These are phyloP conservation scores for Metroxylon sagu DNA, from an alignment of 176 grass and related monocot genomes.

Conservation along the genomic window DNA sequence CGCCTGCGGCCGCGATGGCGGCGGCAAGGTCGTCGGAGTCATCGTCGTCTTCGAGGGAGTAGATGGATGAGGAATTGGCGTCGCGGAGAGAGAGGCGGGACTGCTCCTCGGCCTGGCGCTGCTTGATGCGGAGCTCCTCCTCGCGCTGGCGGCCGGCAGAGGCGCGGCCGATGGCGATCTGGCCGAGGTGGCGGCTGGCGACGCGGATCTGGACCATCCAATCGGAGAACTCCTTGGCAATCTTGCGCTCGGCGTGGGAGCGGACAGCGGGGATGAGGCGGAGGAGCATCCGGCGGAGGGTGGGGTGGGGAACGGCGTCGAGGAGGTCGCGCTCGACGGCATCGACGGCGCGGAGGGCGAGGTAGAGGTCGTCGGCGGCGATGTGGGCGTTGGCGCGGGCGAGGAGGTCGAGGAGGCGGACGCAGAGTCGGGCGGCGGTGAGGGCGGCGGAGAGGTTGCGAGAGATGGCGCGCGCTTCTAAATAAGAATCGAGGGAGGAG, in stretches of 20 bases:
- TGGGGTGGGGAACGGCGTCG: conserved; percentile 47
- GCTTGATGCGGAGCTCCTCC: conserved; percentile 80
- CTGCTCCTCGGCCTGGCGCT: conserved; percentile 47
- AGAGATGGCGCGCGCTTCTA: conserved; percentile 55
- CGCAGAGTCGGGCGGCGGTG: conserved; percentile 50
- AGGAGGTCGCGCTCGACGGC: conserved; percentile 66
- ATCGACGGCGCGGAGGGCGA: conserved; percentile 78
- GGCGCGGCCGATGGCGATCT: conserved; percentile 85
- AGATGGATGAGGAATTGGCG: conserved; percentile 17
- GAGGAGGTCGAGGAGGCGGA: conserved; percentile 60
- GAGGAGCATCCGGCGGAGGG: conserved; percentile 73
- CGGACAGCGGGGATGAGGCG: conserved; percentile 65
- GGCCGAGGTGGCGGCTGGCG: conserved; percentile 78
- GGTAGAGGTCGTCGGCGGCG: conserved; percentile 57
- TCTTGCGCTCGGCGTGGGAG: conserved; percentile 74
- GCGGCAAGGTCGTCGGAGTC: conserved; percentile 74
- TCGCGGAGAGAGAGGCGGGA: not conserved
- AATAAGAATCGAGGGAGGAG: conserved; percentile 67
- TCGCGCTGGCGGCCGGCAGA: conserved; percentile 77
- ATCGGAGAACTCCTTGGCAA: conserved; percentile 82
- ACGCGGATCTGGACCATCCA: conserved; percentile 98
- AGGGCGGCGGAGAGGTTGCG: conserved; percentile 69
- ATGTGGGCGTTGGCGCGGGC: conserved; percentile 75
- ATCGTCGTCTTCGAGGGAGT: conserved; percentile 70
- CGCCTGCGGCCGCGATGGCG: conserved; percentile 30